phyloP scores from a whole-genome alignment of 2,329 filamentous ascomycete genomes.

The Cercospora sp. region DNA sequence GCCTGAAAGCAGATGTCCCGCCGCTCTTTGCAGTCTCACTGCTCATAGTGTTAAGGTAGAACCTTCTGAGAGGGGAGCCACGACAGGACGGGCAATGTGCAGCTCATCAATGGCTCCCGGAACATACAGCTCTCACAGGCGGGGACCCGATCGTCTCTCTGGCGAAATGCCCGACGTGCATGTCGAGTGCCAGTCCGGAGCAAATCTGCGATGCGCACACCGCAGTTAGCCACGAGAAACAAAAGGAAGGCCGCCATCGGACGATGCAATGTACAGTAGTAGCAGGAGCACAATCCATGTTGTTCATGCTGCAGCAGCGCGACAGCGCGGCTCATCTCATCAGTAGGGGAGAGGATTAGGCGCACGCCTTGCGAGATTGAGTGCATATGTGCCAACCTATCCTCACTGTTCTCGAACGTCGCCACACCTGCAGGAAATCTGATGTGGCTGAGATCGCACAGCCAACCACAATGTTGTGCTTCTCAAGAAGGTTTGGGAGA shows the following conservation, averaged over 20 bases:
- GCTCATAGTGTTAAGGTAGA: neutral
- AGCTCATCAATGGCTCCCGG: neutral
- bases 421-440: neutral
- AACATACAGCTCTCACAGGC: neutral
- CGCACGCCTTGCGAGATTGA: neutral
- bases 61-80: neutral
- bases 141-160: neutral
- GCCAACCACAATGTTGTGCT: neutral
- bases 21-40: neutral
- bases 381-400: neutral
- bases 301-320: neutral
- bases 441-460: neutral
- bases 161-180: neutral
- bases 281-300: neutral
- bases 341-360: neutral
- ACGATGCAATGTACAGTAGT: conserved; percentile 1
- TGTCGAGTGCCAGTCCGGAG: neutral
- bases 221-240: neutral
- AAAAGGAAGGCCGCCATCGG: neutral
- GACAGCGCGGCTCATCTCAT: neutral
- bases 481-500: neutral
- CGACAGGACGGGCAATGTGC: neutral
- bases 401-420: neutral
- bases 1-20: neutral
- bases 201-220: neutral